Evolutionary conservation across 2,329 filamentous ascomycete genomes (phyloP), one percentile per base, ranked within the genome.

Genomic region (Pestalotiopsis sp.): DNA sequence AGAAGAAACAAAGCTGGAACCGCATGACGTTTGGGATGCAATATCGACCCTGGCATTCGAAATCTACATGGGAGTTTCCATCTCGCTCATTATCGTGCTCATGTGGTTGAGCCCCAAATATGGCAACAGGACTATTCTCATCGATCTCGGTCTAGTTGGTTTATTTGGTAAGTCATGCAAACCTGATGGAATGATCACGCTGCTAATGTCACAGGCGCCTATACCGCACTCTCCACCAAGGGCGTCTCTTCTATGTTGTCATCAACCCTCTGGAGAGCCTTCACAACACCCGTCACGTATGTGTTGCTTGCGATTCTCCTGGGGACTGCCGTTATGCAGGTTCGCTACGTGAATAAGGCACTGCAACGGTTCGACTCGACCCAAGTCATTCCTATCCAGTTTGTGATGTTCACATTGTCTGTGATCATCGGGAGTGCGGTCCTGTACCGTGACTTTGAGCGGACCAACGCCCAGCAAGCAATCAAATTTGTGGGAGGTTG

Each of bases 361-460:
- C 85, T 99, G 66, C 95, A 98, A 78, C 90, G 93, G 61, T 99
- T 98, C 82, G 94, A 98, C 80, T 97, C 96, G 6, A 99, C 96
- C 0, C 94, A 98, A 79, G 96, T 99, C 73, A 99, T 99, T 71
- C 96, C 96, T 0, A 96, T 96, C 14, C 96, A 99, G 77, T 99
- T 99, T 75, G 96, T 99, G 64, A 88, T 97, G 71, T 99, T 99
- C 79, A 99, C 96, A 0, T 86, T 99, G 7, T 97, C 93, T 5
- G 96, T 98, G 71, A 98, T 99, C 74, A 86, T 97, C 65, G 96
- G 96, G 68, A 98, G 95, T 75, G 95, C 95, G 1, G 87, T 99
- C 9, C 83, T 99, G 5, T 99, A 98, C 78, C 91, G 95, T 64
- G 96, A 99, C 79, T 99, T 99, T 76, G 93, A 98, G 79, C 91